Evolutionary conservation across 108 stramenopile genomes (phyloP), one percentile per base, ranked within the genome.

Genomic region (Seminavis robusta): DNA sequence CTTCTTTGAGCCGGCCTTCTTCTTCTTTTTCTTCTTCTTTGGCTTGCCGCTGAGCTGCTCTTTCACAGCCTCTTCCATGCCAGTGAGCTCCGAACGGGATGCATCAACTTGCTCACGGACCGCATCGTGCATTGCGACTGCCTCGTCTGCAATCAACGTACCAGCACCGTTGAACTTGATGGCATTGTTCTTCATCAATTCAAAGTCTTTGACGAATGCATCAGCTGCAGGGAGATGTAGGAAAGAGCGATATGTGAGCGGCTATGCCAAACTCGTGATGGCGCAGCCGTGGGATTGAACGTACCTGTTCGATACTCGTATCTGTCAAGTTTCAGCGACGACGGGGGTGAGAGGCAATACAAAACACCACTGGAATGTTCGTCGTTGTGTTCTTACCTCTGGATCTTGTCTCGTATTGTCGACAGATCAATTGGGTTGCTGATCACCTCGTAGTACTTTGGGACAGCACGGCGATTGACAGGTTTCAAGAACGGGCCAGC

Each of bases 241-340:
- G n/a, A n/a, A n/a, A n/a, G n/a, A n/a, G n/a, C n/a, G n/a, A n/a
- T n/a, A n/a, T n/a, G n/a, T n/a, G n/a, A n/a, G n/a, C n/a, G n/a
- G n/a, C n/a, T n/a, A n/a, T n/a, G n/a, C n/a, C n/a, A n/a, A n/a
- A n/a, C n/a, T n/a, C n/a, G n/a, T n/a, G n/a, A n/a, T n/a, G n/a
- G n/a, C n/a, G n/a, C n/a, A n/a, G n/a, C n/a, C n/a, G n/a, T n/a
- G n/a, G n/a, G n/a, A n/a, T n/a, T n/a, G n/a, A n/a, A 15, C n/a
- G n/a, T n/a, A n/a, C n/a, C n/a, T n/a, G 80, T 81, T 37, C 82
- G 76, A 61, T 93, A 93, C 44, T 81, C 77, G 57, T 86, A 93
- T 16, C 45, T 48, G 13, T 13, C 16, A 13, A 47, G 6, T 2
- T 29, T 7, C 3, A 41, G 3, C 31, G 34, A 36, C 4, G 23